Evolutionary conservation across 23 red algal genomes (phyloP), one percentile per base, ranked within the genome.

Genomic region (Gracilaria gracilis): DNA sequence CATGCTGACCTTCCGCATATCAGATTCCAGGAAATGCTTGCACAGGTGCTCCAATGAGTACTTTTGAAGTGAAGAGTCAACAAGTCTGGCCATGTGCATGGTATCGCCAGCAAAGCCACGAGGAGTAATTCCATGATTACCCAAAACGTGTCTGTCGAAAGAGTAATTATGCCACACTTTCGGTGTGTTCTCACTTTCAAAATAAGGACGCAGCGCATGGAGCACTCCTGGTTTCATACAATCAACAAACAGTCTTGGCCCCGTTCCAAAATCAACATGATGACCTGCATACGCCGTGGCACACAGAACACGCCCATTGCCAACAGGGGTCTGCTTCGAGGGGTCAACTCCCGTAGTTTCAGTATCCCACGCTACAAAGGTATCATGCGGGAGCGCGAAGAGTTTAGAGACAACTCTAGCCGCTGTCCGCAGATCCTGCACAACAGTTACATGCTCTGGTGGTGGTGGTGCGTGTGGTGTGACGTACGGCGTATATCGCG

Each of bases 151-250:
- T 39, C 89, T 80, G 65, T 98, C 96, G 74, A 95, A 98, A 12
- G 87, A 77, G 76, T 98, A 98, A 40, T 98, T 98, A 48, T 98
- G 96, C 96, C 96, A 98, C 37, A 98, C 96, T 69, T 98, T 98
- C 17, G 76, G 57, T 37, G n/a, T 72, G 23, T 25, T 39, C 44
- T 61, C 64, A 79, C 66, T 80, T 32, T 94, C 92, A 37, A 98
- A 95, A 61, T 98, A 98, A 21, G 54, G 80, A 21, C 88, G 87
- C 61, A 97, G 86, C 40, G 53, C 58, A 27, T 95, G 57, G 4
- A 95, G 19, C 6, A 94, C 40, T 7, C 72, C 87, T 24, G 57
- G 70, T 37, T 80, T 81, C 24, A 81, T 25, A 55, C 93, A 95
- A 66, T 95, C 91, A n/a, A 98, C 55, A 85, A 85, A 98, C 19